Evolutionary conservation across 257 asterid species (phyloP).

Genomic region (Ehretia macrophylla): DNA sequence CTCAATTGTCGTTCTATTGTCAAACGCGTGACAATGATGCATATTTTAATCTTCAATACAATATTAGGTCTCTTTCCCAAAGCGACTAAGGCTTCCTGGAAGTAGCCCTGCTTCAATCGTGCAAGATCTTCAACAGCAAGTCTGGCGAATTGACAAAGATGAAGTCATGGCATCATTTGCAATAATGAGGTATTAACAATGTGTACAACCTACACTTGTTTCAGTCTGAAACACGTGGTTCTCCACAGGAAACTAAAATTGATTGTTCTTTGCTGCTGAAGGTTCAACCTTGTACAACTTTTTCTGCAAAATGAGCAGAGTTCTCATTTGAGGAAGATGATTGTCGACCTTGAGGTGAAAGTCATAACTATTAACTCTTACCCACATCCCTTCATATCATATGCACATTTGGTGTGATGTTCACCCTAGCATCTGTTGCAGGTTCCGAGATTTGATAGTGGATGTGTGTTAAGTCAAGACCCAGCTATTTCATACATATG

Average conservation of each 20-base stretch:
- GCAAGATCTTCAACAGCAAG: slow-evolving; percentile 49
- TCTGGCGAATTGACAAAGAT: slow-evolving; percentile 92
- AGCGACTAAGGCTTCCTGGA: slow-evolving; percentile 74
- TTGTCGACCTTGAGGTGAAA: slow-evolving; percentile 87
- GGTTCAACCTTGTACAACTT: slow-evolving; percentile 88
- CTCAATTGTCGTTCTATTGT: neutral
- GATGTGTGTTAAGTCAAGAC: slow-evolving; percentile 85
- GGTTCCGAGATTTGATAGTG: slow-evolving; percentile 93
- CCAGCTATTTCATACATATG: slow-evolving; percentile 85
- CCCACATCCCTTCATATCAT: neutral
- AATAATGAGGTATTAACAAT: slow-evolving; percentile 68
- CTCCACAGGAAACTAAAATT: slow-evolving; percentile 5
- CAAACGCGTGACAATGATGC: neutral
- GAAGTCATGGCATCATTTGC: slow-evolving; percentile 73
- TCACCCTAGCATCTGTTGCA: slow-evolving; percentile 28
- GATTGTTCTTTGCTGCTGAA: slow-evolving; percentile 27
- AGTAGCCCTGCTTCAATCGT: slow-evolving; percentile 36
- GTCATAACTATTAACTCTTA: slow-evolving; percentile 3
- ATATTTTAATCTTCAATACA: slow-evolving; percentile 5
- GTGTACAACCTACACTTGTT: neutral
- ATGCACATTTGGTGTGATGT: neutral
- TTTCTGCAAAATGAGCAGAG: slow-evolving; percentile 69
- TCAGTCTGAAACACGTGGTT: slow-evolving; percentile 5
- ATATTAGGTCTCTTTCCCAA: slow-evolving; percentile 72
- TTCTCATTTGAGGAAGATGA: slow-evolving; percentile 71